Base-by-base conservation (phyloP, 768 basidiomycete genomes). In the Tylopilus vinaceipallidus region DNA sequence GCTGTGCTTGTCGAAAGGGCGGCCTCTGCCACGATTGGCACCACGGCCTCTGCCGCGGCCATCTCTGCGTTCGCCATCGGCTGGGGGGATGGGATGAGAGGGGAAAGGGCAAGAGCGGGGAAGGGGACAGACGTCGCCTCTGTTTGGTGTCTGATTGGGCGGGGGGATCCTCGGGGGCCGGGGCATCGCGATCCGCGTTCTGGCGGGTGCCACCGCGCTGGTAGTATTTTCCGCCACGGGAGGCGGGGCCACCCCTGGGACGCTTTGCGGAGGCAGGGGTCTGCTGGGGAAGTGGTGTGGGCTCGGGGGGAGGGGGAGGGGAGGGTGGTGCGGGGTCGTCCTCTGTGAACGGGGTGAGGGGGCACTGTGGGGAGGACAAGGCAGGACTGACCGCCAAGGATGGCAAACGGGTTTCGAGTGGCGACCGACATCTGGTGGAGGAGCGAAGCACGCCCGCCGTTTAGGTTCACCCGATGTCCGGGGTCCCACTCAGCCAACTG, bases 1-100 rank as follows among this genome's bases (percentile, higher is more conserved):
- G 61, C 86, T 89, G 71, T 93, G 91, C 72, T 78, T 88, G 75
- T 95, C 94, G 66, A 82, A 90, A 54, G 81, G 75, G 67, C 91
- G 85, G 52, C 87, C 82, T 56, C 84, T 80, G 33, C 82, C 75
- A 30, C 82, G 76, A 59, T 67, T 69, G 55, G 71, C 72, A 24
- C 68, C 66, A 30, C 73, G 72, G 47, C 73, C 77, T 62, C 78
- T 75, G 49, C 69, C 71, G 51, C 73, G 72, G 47, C 69, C 65
- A 23, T 81, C 80, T 49, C 32, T 73, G 53, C 71, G 73, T 49
- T 76, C 75, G 32, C 73, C 75, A 29, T 76, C 75, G 58, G 54
- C 71, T 71, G 49, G n/a, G 39, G 9, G 47, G 34, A n/a, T 30
- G 23, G 35, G 33, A 44, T 64, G 43, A 59, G 45, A 23, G 4